These are phyloP conservation scores for Tilletia setariae DNA, from an alignment of 1,284 basidiomycete species.

Conservation along the genomic window DNA sequence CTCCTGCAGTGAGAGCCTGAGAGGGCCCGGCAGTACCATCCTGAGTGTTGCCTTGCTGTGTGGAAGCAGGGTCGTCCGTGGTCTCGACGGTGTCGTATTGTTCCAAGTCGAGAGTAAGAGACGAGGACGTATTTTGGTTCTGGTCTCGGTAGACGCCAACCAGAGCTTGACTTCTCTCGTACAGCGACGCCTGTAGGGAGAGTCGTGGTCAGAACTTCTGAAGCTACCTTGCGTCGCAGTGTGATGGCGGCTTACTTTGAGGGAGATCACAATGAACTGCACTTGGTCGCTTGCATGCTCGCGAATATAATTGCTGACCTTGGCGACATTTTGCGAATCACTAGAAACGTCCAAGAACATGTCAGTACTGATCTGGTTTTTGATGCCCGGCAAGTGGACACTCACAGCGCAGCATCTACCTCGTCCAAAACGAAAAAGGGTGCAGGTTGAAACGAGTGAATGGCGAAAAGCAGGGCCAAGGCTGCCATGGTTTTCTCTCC, in stretches of 20 bases:
- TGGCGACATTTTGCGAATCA: conserved; percentile 52
- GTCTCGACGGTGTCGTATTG: conserved; percentile 31
- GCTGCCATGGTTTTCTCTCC: conserved; percentile 99
- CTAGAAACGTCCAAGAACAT: conserved; percentile 1
- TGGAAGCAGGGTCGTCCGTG: neutral
- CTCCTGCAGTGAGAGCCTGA: neutral
- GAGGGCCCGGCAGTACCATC: neutral
- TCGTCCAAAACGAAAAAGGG: conserved; percentile 99
- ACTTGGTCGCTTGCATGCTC: conserved; percentile 62
- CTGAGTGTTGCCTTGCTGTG: neutral
- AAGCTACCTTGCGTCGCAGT: neutral
- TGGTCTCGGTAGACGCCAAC: conserved; percentile 93
- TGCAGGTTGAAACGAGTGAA: conserved; percentile 88
- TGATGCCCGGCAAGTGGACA: conserved; percentile 59
- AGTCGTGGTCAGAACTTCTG: neutral
- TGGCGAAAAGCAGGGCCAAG: conserved; percentile 88
- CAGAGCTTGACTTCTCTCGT: conserved; percentile 83
- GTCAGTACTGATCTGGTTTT: neutral
- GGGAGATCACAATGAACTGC: conserved; percentile 95
- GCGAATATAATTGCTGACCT: conserved; percentile 50
- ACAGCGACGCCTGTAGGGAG: conserved; percentile 58
- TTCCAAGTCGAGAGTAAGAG: conserved; percentile 78
- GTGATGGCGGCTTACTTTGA: conserved; percentile 61
- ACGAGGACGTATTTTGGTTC: conserved; percentile 82
- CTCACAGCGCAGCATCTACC: conserved; percentile 89